phyloP scores from a whole-genome alignment of 2,329 filamentous ascomycete species.

The Boeremia exigua region DNA sequence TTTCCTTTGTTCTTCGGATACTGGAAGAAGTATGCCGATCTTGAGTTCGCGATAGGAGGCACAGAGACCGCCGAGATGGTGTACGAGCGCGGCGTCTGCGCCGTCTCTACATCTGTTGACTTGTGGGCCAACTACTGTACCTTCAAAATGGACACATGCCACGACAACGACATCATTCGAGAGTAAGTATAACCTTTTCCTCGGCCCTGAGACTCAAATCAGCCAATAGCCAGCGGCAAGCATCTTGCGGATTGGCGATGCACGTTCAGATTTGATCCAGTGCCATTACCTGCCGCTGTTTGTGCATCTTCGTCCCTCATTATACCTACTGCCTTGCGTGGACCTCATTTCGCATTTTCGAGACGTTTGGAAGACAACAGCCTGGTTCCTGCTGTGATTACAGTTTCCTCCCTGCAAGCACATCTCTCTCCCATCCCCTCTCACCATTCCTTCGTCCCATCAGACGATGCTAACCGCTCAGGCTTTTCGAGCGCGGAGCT shows the following conservation, averaged over 20 bases:
- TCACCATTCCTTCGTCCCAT: conserved; percentile 4
- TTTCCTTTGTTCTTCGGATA: conserved; percentile 97
- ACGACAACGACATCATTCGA: conserved; percentile 94
- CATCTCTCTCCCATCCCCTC: conserved; percentile 12
- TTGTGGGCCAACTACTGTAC: conserved; percentile 97
- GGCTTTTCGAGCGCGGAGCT: conserved; percentile 90
- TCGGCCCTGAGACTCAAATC: conserved; percentile 35
- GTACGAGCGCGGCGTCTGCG: conserved; percentile 93
- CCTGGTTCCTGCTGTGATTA: conserved; percentile 15
- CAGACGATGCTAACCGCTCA: conserved; percentile 49
- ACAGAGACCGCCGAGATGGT: conserved; percentile 98
- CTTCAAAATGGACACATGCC: conserved; percentile 97
- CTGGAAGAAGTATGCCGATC: conserved; percentile 99
- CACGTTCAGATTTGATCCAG: conserved; percentile 28
- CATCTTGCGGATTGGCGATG: conserved; percentile 19
- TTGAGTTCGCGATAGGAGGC: conserved; percentile 95
- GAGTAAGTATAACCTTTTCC: conserved; percentile 79
- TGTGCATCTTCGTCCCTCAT: conserved; percentile 49
- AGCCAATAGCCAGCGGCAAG: conserved; percentile 34
- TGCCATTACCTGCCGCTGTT: conserved; percentile 30
- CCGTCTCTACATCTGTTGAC: conserved; percentile 91
- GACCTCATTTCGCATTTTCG: conserved; percentile 14
- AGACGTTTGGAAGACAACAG: conserved; percentile 22
- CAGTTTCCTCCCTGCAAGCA: conserved; percentile 27
- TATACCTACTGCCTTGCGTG: conserved; percentile 22